These are phyloP conservation scores for Vigna angularis DNA, from an alignment of 306 rosid species.

Conservation along the genomic window DNA sequence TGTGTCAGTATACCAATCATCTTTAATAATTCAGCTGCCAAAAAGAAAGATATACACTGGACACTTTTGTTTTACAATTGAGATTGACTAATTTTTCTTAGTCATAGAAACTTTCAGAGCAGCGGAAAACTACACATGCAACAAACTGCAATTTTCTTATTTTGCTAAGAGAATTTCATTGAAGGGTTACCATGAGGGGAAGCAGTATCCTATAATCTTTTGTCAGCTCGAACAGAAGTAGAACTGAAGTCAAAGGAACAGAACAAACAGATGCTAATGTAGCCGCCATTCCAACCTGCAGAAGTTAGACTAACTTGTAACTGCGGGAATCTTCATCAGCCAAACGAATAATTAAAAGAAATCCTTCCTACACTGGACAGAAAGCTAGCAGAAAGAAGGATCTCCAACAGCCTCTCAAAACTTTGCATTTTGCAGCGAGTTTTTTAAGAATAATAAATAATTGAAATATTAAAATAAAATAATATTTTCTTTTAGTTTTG, in stretches of 20 bases:
- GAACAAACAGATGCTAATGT: constrained; percentile 96
- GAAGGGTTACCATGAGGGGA: constrained; percentile 92
- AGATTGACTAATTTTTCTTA: background rate
- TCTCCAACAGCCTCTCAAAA: background rate
- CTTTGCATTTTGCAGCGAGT: background rate
- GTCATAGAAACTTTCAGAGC: constrained; percentile 26
- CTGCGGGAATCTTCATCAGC: constrained; percentile 33
- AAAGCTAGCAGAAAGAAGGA: too few species aligned
- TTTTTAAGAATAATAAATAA: background rate
- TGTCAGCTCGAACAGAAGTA: constrained; percentile 98
- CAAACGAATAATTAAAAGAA: constrained; percentile 7
- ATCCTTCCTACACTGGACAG: too few species aligned
- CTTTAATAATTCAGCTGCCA: background rate
- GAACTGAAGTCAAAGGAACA: constrained; percentile 96
- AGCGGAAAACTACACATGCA: constrained; percentile 23
- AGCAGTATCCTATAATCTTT: constrained; percentile 95
- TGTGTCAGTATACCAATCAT: constrained; percentile 12
- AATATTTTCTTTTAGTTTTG: too few species aligned
- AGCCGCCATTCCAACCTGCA: constrained; percentile 99
- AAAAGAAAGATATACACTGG: constrained; percentile 19
- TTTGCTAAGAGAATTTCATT: constrained; percentile 15
- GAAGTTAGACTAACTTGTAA: constrained; percentile 39
- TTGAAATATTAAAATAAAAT: background rate
- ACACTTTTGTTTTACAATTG: background rate
- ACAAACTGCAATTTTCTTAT: background rate